Percentiles rank a stretch among this genome's conserved stretches.
Conservation (phyloP, 352 stramenopile species). For the Phytophthora palmivora region DNA sequence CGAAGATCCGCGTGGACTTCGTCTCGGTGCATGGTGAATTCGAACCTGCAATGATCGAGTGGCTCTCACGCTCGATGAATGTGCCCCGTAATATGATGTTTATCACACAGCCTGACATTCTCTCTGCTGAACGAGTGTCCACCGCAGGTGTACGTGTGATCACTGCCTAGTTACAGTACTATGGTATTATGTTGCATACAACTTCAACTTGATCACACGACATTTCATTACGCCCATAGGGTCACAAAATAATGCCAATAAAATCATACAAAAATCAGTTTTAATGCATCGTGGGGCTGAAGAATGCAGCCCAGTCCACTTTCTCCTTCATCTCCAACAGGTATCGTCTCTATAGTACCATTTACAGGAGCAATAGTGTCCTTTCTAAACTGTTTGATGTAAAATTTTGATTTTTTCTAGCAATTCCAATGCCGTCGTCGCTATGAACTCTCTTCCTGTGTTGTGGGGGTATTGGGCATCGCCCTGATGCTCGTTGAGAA, state of each 20-base stretch:
- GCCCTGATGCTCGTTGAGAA: conserved; percentile 78
- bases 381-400: background rate
- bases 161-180: too few species aligned
- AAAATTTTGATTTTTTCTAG: conserved; percentile 32
- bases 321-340: conserved; percentile 29
- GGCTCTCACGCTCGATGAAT: conserved; percentile 64
- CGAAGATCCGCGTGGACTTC: conserved; percentile 84
- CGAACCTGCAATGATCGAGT: conserved; percentile 74
- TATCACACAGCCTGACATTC: conserved; percentile 82
- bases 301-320: conserved; percentile 17
- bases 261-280: too few species aligned
- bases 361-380: too few species aligned
- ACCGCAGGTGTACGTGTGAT: conserved; percentile 70
- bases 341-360: conserved; percentile 1
- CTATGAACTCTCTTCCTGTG: conserved; percentile 62
- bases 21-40: conserved; percentile 64
- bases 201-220: background rate
- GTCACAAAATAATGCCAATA: too few species aligned
- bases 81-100: conserved; percentile 91
- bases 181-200: too few species aligned
- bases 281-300: too few species aligned
- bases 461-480: conserved; percentile 53
- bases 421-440: conserved; percentile 55
- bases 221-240: too few species aligned
- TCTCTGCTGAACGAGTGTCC: conserved; percentile 65